Evolutionary conservation across 73 alveolate species (phyloP).

Genomic region (Stentor roeselii): DNA sequence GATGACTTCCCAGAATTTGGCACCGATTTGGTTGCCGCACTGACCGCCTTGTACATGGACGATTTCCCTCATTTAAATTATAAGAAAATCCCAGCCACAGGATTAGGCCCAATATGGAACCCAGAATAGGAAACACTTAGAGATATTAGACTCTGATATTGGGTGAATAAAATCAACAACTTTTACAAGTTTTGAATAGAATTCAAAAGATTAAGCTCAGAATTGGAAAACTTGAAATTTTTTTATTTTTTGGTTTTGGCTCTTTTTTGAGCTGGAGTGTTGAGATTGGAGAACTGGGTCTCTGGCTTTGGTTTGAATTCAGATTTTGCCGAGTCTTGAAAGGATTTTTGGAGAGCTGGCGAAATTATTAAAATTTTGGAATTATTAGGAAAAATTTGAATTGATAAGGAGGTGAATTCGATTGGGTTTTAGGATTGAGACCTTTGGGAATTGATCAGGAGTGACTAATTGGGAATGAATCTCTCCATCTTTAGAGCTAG

Average conservation of each 20-base stretch:
- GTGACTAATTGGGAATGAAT: neutral
- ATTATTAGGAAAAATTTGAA: no score
- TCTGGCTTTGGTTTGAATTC: no score
- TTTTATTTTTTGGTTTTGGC: neutral
- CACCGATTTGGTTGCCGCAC: conserved; percentile 99
- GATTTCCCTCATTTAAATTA: conserved; percentile 92
- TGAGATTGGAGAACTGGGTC: no score
- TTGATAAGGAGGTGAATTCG: no score
- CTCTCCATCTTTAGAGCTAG: neutral
- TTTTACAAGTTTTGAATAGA: neutral
- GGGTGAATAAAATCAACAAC: no score
- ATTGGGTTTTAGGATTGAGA: no score
- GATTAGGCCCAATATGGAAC: neutral
- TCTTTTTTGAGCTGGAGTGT: neutral
- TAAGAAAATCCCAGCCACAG: neutral
- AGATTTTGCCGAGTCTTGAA: no score
- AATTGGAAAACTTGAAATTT: no score
- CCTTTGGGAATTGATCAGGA: neutral
- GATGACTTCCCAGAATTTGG: conserved; percentile 99
- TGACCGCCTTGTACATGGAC: conserved; percentile 98
- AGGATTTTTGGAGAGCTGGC: no score
- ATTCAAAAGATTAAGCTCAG: neutral
- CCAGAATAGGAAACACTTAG: neutral
- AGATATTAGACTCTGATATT: neutral
- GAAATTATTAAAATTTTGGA: no score